Base-by-base conservation (phyloP, 2,329 filamentous ascomycete species). In the Fusarium sp. region DNA sequence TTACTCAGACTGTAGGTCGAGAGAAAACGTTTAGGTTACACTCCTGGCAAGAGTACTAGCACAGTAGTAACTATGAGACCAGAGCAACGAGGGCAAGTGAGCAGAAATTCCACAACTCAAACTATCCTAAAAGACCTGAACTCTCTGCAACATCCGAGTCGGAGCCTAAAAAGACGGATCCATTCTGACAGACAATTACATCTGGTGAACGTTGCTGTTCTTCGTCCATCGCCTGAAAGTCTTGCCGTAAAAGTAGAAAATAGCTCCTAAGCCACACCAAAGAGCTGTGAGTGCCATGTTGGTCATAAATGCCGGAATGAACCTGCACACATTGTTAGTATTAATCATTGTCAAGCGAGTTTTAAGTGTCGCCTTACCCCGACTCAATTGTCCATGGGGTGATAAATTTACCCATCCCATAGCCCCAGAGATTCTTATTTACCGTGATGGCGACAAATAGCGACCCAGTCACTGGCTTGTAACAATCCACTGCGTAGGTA, bases 401-500 rank as follows among this genome's bases (percentile, higher is more conserved):
- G 36, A 65, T 62, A 15, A 65, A 65, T 10, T 46, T 44, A 3
- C 62, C 62, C 62, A 65, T 65, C 1, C 62, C 62, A 13, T 65
- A 65, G 3, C 62, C 62, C 62, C 58, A 65, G 12, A 65, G 52
- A 28, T 65, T 65, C 57, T 65, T 65, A 7, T 65, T 65, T 7
- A 65, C 62, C 31, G 62, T 62, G 18, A 65, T 61, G 23, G 62
- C 62, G 13, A 65, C 62, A 16, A 65, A 65, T n/a, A 65, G 34
- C n/a, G 48, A 51, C n/a, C 48, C 48, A 27, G 48, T 31, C 36
- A 58, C 52, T 60, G 16, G 73, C 78, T 91, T 91, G 77, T 91
- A 91, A 60, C 84, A 86, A 75, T 91, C 89, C 15, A 91, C 85
- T 0, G 88, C 87, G 72, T 91, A 91, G 3, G 82, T 89, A 36